phyloP scores from a whole-genome alignment of 139 green algal genomes.

The Mychonastes homosphaera region DNA sequence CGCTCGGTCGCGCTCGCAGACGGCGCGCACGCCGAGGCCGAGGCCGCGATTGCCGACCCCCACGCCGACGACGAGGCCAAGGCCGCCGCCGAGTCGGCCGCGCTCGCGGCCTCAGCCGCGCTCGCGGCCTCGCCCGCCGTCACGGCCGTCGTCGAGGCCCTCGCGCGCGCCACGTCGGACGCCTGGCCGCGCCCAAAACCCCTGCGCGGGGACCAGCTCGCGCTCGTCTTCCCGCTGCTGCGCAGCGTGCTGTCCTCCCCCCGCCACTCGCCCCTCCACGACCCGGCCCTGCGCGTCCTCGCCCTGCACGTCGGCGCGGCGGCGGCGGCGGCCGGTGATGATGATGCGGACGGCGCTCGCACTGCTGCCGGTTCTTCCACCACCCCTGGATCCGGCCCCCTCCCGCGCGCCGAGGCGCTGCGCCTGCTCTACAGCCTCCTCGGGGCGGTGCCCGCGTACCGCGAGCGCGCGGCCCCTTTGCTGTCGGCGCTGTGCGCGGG shows the following conservation, averaged over 20 bases:
- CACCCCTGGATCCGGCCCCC: background rate
- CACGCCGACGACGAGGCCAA: slow-evolving; percentile 31
- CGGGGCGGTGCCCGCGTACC: slow-evolving; percentile 56
- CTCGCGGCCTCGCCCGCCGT: too few relatives aligned
- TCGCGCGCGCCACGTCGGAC: too few relatives aligned
- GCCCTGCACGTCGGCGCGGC: slow-evolving; percentile 37
- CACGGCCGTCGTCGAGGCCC: too few relatives aligned
- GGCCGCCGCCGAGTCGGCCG: too few relatives aligned
- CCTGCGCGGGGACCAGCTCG: too few relatives aligned
- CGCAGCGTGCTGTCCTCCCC: slow-evolving; percentile 39
- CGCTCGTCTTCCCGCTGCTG: slow-evolving; percentile 69
- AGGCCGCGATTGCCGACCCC: slow-evolving; percentile 25
- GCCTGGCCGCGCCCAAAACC: too few relatives aligned
- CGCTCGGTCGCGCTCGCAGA: slow-evolving; percentile 42
- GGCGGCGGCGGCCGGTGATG: slow-evolving; percentile 4
- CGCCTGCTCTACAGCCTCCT: slow-evolving; percentile 65
- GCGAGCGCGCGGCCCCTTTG: background rate
- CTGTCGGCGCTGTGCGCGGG: background rate
- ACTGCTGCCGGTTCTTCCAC: background rate
- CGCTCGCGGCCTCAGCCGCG: too few relatives aligned
- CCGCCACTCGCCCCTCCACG: slow-evolving; percentile 58
- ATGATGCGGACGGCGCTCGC: background rate
- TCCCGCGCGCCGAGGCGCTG: slow-evolving; percentile 42
- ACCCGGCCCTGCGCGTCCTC: slow-evolving; percentile 52
- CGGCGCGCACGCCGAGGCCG: slow-evolving; percentile 10